Evolutionary conservation across 768 basidiomycete species (phyloP), one percentile per base, ranked within the genome.

Genomic region (Trametes gibbosa): DNA sequence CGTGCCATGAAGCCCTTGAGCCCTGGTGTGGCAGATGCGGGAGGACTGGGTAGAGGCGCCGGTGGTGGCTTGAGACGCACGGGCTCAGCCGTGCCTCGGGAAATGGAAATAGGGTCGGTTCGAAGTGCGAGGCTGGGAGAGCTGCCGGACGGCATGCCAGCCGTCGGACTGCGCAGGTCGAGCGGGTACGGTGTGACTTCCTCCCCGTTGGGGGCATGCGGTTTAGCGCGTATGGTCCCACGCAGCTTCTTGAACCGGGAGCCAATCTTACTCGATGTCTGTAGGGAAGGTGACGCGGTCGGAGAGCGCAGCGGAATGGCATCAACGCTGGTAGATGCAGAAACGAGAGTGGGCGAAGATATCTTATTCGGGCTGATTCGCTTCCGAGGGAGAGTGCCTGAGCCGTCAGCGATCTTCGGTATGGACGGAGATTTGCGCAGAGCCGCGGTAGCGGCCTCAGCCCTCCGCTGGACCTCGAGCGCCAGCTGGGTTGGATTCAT

Each of bases 1-100:
- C 88, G 84, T 27, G 89, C 83, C 82, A 93, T 91, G 71, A 93
- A 86, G 14, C 90, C 86, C 70, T 84, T 89, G 24, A 92, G 67
- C 21, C 89, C 86, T 34, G 90, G 90, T 19, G 85, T 79, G 25
- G 87, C 82, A 21, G 86, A 84, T 3, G 88, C 82, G 64, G 87
- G 84, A n/a, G 87, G 86, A 59, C 81, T 83, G 1, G 83, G 72
- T 29, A 82, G 34, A 12, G 60, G 64, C 5, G 64, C 63, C 12
- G 66, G 70, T 19, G 82, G 72, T 3, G 81, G 77, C 68, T 84
- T 87, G 59, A 81, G 79, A 63, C 83, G 78, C 23, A 72, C 74
- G 17, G 75, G 65, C 49, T 89, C 87, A 3, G 78, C 79, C 8
- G 83, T 76, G 62, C 80, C 82, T 12, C 76, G 65, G 5, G 76